Conservation (phyloP, 495 filamentous ascomycete genomes). For the Penicillium atrosanguineum region DNA sequence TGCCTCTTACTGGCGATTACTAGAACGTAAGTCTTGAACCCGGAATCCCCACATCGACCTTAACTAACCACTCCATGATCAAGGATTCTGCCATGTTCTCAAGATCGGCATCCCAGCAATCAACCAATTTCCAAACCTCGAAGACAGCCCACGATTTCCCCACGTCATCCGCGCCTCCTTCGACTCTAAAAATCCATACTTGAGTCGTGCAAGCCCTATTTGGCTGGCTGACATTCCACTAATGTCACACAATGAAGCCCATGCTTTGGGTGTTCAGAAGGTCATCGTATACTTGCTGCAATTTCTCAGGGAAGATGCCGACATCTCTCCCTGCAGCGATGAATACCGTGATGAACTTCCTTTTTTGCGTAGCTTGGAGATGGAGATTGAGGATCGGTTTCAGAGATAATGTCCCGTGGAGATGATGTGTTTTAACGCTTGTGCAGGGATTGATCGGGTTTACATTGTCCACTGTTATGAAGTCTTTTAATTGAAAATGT, state of each 20-base stretch:
- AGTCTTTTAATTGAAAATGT: too few relatives aligned
- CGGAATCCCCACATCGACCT: background rate
- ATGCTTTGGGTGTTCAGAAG: slow-evolving; percentile 23
- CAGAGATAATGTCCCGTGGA: too few relatives aligned
- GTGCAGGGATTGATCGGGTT: too few relatives aligned
- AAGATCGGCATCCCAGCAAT: slow-evolving; percentile 20
- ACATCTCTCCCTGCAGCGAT: background rate
- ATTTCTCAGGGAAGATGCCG: slow-evolving; percentile 29
- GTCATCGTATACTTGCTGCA: slow-evolving; percentile 27
- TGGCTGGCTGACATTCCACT: slow-evolving; percentile 7
- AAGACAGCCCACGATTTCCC: background rate
- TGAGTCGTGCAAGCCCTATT: slow-evolving; percentile 33
- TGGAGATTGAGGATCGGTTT: background rate
- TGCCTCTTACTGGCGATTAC: slow-evolving; percentile 1
- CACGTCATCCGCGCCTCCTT: slow-evolving; percentile 19
- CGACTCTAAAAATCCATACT: slow-evolving; percentile 25
- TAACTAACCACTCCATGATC: background rate
- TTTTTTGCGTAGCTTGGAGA: background rate
- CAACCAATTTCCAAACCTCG: background rate
- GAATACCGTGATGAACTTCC: slow-evolving; percentile 1
- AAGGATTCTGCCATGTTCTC: slow-evolving; percentile 28
- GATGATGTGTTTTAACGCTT: too few relatives aligned
- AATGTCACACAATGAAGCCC: slow-evolving; percentile 1
- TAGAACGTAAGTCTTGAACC: slow-evolving; percentile 12
- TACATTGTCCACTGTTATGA: too few relatives aligned